These are phyloP conservation scores for Sporodiniella umbellata DNA, from an alignment of 371 early-diverging fungal species.

Conservation along the genomic window DNA sequence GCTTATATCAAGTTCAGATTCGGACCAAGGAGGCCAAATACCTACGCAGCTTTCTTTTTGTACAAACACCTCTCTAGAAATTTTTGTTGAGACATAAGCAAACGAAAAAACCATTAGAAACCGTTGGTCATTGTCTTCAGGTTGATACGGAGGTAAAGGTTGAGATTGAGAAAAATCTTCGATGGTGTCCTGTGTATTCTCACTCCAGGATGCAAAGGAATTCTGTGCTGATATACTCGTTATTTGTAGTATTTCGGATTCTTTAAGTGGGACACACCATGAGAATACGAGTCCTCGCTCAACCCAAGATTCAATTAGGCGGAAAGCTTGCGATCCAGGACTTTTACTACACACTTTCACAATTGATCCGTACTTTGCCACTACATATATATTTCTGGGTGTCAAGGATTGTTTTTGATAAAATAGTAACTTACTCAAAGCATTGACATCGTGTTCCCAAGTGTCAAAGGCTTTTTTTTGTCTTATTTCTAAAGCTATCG, in stretches of 20 bases:
- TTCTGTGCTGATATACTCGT: not conserved
- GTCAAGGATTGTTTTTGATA: not conserved
- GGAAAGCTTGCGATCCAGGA: slow-evolving; percentile 1
- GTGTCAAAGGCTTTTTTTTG: not conserved
- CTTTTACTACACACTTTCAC: slow-evolving; percentile 7
- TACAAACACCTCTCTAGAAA: slow-evolving; percentile 5
- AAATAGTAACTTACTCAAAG: slow-evolving; percentile 4
- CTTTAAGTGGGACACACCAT: slow-evolving; percentile 13
- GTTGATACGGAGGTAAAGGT: slow-evolving; percentile 8
- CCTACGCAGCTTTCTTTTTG: slow-evolving; percentile 15
- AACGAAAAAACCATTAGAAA: slow-evolving; percentile 13
- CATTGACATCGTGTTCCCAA: slow-evolving; percentile 9
- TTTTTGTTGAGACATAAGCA: slow-evolving; percentile 2
- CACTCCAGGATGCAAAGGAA: not conserved
- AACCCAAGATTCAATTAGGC: slow-evolving; percentile 13
- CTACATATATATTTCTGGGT: not conserved
- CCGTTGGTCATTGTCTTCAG: slow-evolving; percentile 1
- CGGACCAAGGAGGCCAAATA: slow-evolving; percentile 17
- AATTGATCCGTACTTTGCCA: slow-evolving; percentile 13
- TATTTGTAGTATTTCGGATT: slow-evolving; percentile 2
- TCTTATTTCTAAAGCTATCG: not conserved
- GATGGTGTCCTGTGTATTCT: slow-evolving; percentile 5
- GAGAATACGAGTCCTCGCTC: slow-evolving; percentile 15
- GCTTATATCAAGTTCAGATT: slow-evolving; percentile 1
- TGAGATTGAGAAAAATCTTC: slow-evolving; percentile 7